Base-by-base conservation (phyloP, 257 asterid species). In the Solanum piurae region DNA sequence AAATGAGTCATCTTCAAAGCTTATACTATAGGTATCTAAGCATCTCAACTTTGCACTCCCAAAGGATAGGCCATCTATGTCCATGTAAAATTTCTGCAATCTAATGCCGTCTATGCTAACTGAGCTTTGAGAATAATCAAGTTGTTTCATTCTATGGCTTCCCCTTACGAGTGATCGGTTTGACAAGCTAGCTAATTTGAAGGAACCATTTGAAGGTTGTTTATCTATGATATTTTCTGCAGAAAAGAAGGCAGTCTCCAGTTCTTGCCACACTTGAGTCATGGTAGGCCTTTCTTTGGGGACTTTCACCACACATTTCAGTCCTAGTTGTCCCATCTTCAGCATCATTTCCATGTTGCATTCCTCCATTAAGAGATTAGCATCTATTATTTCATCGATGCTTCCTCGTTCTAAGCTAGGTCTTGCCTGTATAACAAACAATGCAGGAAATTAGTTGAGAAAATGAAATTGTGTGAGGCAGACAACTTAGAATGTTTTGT, bases 251-350 rank as follows among this genome's bases (percentile, higher is more conserved):
- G 94, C 92, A 5, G 90, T 80, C 80, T 95, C 95, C 34, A 95
- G 93, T 89, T 93, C 95, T 91, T 90, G 91, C 93, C 94, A 90
- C 33, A 94, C 94, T 88, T 89, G 95, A 66, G 89, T 88, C 96
- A 94, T 95, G 12, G 95, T 93, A 38, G 98, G 98, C 93, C 97
- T 92, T 88, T 91, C 87, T 90, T 91, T 94, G 8, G 98, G 98
- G 76, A 79, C 92, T 87, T 89, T 91, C 27, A 72, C 94, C 84
- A 90, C 97, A 77, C 98, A 95, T 89, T 87, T 92, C 87, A 94
- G 90, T 10, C 92, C 95, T 49, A 94, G 85, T 36, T 89, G 94
- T 83, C 95, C 98, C 96, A 95, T 94, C 83, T 93, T 92, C 18
- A 92, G 60, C 96, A 94, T 94, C 90, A 91, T 88, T 60, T 85